These are phyloP conservation scores for Geotrichum citri-aurantii DNA, from an alignment of 1,139 yeast genomes.

Conservation along the genomic window DNA sequence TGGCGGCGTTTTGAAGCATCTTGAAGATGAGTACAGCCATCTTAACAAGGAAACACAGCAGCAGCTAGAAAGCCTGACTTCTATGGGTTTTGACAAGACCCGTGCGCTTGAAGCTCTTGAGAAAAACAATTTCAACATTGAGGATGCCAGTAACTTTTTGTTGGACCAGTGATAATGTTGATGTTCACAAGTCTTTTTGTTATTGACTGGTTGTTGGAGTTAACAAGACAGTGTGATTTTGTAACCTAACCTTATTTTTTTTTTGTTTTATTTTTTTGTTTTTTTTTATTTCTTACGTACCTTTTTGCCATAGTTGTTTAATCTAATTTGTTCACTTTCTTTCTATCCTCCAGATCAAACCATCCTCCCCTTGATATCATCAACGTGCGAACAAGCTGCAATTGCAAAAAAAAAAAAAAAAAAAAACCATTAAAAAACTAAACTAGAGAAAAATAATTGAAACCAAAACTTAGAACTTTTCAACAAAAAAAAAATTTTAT, in stretches of 20 bases:
- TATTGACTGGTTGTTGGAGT: no score
- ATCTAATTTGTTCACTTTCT: not conserved
- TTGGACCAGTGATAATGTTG: conserved; percentile 53
- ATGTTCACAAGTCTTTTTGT: no score
- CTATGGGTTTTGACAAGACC: conserved; percentile 78
- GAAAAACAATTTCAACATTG: conserved; percentile 66
- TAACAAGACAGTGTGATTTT: no score
- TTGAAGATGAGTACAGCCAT: not conserved
- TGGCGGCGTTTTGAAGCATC: not conserved
- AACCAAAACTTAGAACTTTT: no score
- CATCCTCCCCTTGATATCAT: not conserved
- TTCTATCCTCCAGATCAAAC: no score
- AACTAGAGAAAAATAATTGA: no score
- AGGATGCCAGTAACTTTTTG: conserved; percentile 77
- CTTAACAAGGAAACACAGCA: not conserved
- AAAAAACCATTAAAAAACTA: no score
- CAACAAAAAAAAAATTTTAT: no score
- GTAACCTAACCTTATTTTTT: not conserved
- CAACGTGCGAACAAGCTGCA: no score
- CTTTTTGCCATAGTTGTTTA: not conserved
- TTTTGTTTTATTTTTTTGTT: not conserved
- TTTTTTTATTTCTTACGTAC: not conserved
- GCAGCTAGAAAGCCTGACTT: conserved; percentile 56
- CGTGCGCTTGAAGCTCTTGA: conserved; percentile 65
- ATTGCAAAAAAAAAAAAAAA: not conserved